Evolutionary conservation across 2,329 filamentous ascomycete genomes (phyloP).

Genomic region (Phyllosticta paracitricarpa): DNA sequence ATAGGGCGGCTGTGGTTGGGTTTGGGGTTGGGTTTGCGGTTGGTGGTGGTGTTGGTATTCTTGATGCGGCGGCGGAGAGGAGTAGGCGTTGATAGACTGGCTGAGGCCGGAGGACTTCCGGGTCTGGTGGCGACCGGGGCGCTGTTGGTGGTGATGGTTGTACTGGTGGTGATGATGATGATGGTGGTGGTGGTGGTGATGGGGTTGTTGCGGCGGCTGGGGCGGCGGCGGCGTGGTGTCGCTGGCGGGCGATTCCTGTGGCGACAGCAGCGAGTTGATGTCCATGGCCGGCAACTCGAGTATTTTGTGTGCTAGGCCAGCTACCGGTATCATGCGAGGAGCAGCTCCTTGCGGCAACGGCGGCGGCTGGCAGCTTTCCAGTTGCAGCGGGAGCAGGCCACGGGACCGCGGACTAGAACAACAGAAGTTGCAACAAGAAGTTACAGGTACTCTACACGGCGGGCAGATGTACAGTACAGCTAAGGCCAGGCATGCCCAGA

Average conservation of each 20-base stretch:
- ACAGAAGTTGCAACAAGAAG: not conserved
- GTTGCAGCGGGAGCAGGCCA: not conserved
- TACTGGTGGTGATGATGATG: not conserved
- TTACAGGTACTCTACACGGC: not conserved
- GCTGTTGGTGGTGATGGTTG: constrained; percentile 21
- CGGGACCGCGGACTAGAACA: not conserved
- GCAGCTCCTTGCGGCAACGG: not conserved
- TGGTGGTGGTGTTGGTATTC: not conserved
- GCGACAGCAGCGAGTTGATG: constrained; percentile 40
- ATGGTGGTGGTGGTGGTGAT: not conserved
- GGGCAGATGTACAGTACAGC: not conserved
- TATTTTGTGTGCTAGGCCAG: not conserved
- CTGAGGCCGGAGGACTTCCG: constrained; percentile 35
- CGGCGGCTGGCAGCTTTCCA: not conserved
- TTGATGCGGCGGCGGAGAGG: constrained; percentile 17
- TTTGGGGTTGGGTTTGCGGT: not conserved
- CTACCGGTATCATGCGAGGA: not conserved
- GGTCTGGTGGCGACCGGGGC: constrained; percentile 17
- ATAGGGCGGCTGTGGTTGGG: not conserved
- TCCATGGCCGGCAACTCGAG: constrained; percentile 29
- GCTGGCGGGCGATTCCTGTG: constrained; percentile 33
- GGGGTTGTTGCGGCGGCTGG: constrained; percentile 7
- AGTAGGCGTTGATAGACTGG: constrained; percentile 27
- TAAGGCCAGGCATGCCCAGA: not conserved
- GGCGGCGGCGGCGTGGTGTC: constrained; percentile 12